Percentiles rank a stretch among this genome's conserved stretches.
phyloP scores from a whole-genome alignment of 805 yeast genomes.

The Cyberlindnera petersonii region DNA sequence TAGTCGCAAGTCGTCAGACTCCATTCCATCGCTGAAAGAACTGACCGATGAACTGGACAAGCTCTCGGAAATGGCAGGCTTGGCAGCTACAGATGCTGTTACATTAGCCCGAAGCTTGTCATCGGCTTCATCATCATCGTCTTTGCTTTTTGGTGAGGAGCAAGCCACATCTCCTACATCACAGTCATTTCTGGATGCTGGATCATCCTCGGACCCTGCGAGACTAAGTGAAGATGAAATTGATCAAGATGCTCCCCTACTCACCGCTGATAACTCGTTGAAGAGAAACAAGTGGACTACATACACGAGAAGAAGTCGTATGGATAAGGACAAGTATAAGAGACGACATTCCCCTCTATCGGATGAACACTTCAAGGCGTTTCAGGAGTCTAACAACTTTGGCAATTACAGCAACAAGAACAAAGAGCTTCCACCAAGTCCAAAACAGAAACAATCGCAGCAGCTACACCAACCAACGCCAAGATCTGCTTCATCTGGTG shows the following conservation, averaged over 20 bases:
- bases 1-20: slow-evolving; percentile 13
- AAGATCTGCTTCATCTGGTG: slow-evolving; percentile 8
- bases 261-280: slow-evolving; percentile 28
- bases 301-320: slow-evolving; percentile 38
- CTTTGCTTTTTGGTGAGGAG: slow-evolving; percentile 14
- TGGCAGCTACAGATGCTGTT: slow-evolving; percentile 76
- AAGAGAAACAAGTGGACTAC: slow-evolving; percentile 50
- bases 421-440: slow-evolving; percentile 6
- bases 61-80: slow-evolving; percentile 71
- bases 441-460: slow-evolving; percentile 12
- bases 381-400: slow-evolving; percentile 1
- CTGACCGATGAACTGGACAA: slow-evolving; percentile 72
- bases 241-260: slow-evolving; percentile 27
- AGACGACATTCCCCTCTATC: slow-evolving; percentile 16
- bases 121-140: slow-evolving; percentile 56
- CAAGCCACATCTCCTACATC: neutral
- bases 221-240: slow-evolving; percentile 14
- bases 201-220: neutral
- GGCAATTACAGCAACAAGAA: slow-evolving; percentile 3
- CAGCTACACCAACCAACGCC: slow-evolving; percentile 6
- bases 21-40: slow-evolving; percentile 63
- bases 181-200: neutral
- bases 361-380: slow-evolving; percentile 9
- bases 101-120: slow-evolving; percentile 79
- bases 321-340: slow-evolving; percentile 6